Base-by-base conservation (phyloP, 2,329 filamentous ascomycete genomes). In the Nemania abortiva region DNA sequence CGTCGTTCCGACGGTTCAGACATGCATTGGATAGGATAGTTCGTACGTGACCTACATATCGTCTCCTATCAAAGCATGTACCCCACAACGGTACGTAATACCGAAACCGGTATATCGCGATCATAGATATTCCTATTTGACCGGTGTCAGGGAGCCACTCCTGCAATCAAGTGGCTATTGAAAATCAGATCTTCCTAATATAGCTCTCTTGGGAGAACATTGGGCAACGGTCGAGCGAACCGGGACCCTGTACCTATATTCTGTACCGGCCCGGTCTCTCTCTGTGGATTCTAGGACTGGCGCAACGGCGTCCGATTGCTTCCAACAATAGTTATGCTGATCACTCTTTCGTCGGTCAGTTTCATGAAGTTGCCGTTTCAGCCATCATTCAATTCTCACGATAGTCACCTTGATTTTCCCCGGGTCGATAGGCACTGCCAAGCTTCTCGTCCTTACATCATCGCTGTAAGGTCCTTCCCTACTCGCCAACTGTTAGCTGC, bases 11-110 rank as follows among this genome's bases (percentile, higher is more conserved):
- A 63, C 57, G 62, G 13, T 56, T 56, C 52, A 65, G 62, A 60
- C 42, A 2, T 64, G 66, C 45, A 69, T 67, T 61, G 47, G 62
- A 62, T 53, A 52, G 22, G 62, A 62, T 53, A 52, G 22, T 42
- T 60, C 34, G 37, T 62, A 47, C 22, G 31, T 59, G 54, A 63
- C 67, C 57, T 49, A 59, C 63, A 66, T 66, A 34, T 53, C 42
- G 37, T 65, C 63, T 56, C 55, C 49, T 62, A 27, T 24, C 53
- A 64, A 54, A 37, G 31, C 58, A 70, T 70, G 67, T 63, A 71
- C 70, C 70, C 70, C 70, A 71, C 70, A 71, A 47, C 18, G 34
- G 65, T 58, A 56, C 69, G 63, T 69, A 55, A 71, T 70, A 70
- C 70, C 70, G 64, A 61, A 70, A 70, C 55, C 58, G 67, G 70